Evolutionary conservation across 257 asterid species (phyloP).

Genomic region (Nicotiana paniculata): DNA sequence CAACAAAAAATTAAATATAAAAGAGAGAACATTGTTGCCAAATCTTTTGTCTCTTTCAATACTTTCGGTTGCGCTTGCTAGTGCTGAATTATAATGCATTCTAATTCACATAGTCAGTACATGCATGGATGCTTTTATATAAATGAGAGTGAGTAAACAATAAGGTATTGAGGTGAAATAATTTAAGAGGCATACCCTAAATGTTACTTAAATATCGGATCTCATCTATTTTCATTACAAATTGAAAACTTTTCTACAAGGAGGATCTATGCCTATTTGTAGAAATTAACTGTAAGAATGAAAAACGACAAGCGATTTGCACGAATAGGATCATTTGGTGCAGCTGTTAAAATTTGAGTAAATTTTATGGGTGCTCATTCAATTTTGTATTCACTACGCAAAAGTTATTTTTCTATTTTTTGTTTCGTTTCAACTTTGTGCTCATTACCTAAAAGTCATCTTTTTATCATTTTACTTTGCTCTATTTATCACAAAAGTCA

Average conservation of each 20-base stretch:
- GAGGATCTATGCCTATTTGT: not conserved
- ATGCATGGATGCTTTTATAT: not conserved
- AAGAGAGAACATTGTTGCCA: not conserved
- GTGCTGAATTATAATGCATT: not conserved
- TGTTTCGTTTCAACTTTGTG: too few species aligned
- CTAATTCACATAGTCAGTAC: not conserved
- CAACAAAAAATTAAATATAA: not conserved
- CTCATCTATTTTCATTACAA: not conserved
- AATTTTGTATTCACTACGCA: too few species aligned
- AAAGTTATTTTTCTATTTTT: too few species aligned
- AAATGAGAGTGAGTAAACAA: not conserved
- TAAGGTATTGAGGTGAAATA: not conserved
- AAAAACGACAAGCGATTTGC: too few species aligned
- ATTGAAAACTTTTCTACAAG: not conserved
- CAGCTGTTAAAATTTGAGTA: too few species aligned
- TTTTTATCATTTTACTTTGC: too few species aligned
- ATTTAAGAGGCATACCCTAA: not conserved
- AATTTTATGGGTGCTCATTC: too few species aligned
- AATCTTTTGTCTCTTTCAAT: not conserved
- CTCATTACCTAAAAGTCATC: too few species aligned
- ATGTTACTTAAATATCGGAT: not conserved
- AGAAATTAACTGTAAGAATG: not conserved
- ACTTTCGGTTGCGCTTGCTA: constrained; percentile 2
- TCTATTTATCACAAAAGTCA: too few species aligned
- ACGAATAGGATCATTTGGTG: too few species aligned